A percentile compares a stretch with the other conserved stretches of the same genome.
Conservation (phyloP, 2,329 filamentous ascomycete genomes). For the Aspergillus viridinutans region DNA sequence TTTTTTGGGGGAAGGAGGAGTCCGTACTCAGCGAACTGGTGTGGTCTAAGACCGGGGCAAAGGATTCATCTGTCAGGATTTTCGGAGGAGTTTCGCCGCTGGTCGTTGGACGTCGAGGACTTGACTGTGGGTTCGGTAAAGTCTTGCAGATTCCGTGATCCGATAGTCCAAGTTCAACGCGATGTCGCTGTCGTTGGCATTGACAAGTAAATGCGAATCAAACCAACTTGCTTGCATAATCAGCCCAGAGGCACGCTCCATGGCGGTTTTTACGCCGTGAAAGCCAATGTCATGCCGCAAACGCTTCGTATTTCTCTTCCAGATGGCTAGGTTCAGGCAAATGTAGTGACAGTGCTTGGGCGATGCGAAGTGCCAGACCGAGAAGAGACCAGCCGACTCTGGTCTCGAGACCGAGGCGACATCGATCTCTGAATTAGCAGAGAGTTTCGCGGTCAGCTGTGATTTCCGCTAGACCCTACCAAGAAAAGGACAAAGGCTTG, state of each 20-base stretch:
- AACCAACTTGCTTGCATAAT: conserved; percentile 31
- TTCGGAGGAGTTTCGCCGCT: conserved; percentile 15
- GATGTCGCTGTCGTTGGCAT: conserved; percentile 29
- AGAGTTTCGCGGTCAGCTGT: not conserved
- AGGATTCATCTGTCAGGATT: conserved; percentile 12
- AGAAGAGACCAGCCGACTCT: conserved; percentile 33
- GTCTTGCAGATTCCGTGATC: conserved; percentile 11
- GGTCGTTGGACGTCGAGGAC: conserved; percentile 23
- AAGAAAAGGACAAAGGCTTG: conserved; percentile 31
- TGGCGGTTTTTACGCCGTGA: conserved; percentile 26
- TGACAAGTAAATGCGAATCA: conserved; percentile 21
- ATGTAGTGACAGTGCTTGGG: conserved; percentile 29
- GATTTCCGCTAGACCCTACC: conserved; percentile 10
- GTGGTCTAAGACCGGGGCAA: too few species aligned
- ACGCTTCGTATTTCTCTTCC: conserved; percentile 29
- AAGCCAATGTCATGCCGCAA: conserved; percentile 28
- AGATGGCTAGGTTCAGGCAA: conserved; percentile 24
- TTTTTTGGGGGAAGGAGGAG: conserved; percentile 1
- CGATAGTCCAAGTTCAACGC: conserved; percentile 19
- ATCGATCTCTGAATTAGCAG: conserved; percentile 1
- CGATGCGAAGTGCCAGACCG: conserved; percentile 28
- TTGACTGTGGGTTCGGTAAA: conserved; percentile 24
- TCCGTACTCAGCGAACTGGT: too few species aligned
- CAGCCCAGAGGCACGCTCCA: conserved; percentile 30
- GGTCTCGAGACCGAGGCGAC: conserved; percentile 26